Evolutionary conservation across 768 basidiomycete species (phyloP), one percentile per base, ranked within the genome.

Genomic region (Termitomyces sp.): DNA sequence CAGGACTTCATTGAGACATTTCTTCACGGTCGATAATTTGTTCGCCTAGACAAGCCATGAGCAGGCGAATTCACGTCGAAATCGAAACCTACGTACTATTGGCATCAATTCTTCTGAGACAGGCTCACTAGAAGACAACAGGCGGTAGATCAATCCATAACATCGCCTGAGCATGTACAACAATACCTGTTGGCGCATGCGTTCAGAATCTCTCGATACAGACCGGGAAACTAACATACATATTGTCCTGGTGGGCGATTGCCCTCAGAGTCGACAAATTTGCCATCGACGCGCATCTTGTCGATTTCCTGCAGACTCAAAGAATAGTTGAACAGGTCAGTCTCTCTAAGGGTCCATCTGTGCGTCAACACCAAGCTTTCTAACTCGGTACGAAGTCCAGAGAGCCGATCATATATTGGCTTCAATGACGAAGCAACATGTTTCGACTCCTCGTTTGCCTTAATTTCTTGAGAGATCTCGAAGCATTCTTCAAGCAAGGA

Each of bases 61-160:
- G 50, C 34, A 29, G 53, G 43, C 14, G 34, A 40, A 36, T 31
- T 17, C 32, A 34, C 10, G 11, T 51, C 20, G 4, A 29, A 12
- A 11, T 34, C 11, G 20, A 51, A 34, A 8, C 38, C 29, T 56
- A 63, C 70, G 45, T 73, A 96, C 96, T 43, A 97, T 84, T 5
- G 96, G 96, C 92, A 98, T 98, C 15, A 99, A 78, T 73, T 98
- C 97, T 74, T 99, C 97, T 0, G 94, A 96, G 2, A 99, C 95
- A 0, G 97, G 97, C 75, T 98, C 96, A 64, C 92, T 94, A 20
- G 94, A 94, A 31, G 94, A 95, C 63, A 99, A 83, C 53, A 99
- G 74, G 34, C 90, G 84, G 73, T 98, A 98, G 67, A 97, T 96
- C 56, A 98, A 83, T 63, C 96, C 96, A 72, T 98, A 96, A 78